Evolutionary conservation across 371 early-diverging fungal genomes (phyloP), one percentile per base, ranked within the genome.

Genomic region (Rhizopus stolonifer): DNA sequence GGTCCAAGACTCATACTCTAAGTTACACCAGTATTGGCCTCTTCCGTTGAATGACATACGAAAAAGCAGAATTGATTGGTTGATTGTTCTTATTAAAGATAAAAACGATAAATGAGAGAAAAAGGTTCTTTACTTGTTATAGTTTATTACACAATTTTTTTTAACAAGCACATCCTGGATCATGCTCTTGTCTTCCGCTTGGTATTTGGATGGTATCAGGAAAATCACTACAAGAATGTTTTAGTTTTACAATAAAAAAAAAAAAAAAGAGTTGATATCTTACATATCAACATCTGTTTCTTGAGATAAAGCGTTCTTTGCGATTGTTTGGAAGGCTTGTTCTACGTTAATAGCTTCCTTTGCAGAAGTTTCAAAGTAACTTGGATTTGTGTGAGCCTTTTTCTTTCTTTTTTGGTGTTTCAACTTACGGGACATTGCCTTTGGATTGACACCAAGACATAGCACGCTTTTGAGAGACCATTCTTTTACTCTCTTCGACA

Each of bases 341-440:
- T 98, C 99, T 22, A 98, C 96, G 55, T 98, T 96, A 76, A 93
- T 94, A 44, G 92, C 94, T 69, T 94, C 95, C 77, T 96, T 96
- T 21, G 99, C 99, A 58, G 88, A 87, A 17, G 97, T 96, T 73
- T 96, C 95, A 81, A 96, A 98, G 81, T 94, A 95, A n/a, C 67
- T 67, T 36, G 1, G 25, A 6, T 45, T 29, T 3, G 4, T 29
- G 23, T 10, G 17, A 40, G 15, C n/a, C n/a, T n/a, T 17, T 10
- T 14, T 14, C 22, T 9, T 43, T 53, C 22, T 34, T 42, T 17
- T n/a, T n/a, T 1, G 9, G 13, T 33, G 13, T 31, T 3, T n/a
- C 36, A 40, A 65, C 77, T 61, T 72, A 89, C 81, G 95, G 96
- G 56, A 95, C 90, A 67, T 89, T 90, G 44, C 95, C 96, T 77